Percentiles rank a stretch among this genome's conserved stretches.
Evolutionary conservation across 768 basidiomycete genomes (phyloP).

Genomic region (Suillus hirtellus): DNA sequence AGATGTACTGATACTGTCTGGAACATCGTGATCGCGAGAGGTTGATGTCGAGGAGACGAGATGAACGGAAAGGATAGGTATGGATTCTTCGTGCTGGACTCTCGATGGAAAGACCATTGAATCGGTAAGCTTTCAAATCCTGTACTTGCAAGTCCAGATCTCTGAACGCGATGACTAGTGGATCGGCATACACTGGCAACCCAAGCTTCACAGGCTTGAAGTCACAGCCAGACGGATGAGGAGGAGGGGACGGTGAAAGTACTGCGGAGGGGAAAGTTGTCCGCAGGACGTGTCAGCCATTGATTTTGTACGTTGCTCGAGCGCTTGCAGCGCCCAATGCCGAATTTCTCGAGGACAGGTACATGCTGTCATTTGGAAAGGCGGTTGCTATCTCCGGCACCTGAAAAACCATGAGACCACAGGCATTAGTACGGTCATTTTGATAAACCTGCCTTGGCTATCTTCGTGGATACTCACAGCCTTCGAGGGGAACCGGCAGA

Average conservation of each 20-base stretch:
- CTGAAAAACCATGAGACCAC: constrained; percentile 3
- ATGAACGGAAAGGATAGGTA: not conserved
- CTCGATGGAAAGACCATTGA: not conserved
- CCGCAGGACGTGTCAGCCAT: not conserved
- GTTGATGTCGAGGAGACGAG: not conserved
- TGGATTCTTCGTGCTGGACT: not conserved
- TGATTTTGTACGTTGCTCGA: not conserved
- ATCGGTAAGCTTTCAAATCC: not conserved
- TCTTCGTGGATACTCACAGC: constrained; percentile 1
- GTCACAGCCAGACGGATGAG: not conserved
- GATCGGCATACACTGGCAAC: not conserved
- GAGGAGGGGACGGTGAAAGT: not conserved
- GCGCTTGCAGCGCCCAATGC: not conserved
- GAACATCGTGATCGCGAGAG: not conserved
- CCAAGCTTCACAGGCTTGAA: not conserved
- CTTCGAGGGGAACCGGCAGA: not conserved
- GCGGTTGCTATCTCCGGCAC: not conserved
- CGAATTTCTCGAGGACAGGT: not conserved
- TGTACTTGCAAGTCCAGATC: not conserved
- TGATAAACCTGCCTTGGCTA: not conserved
- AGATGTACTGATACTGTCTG: not conserved
- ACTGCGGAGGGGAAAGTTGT: not conserved
- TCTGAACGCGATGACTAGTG: not conserved
- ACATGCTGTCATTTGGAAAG: not conserved
- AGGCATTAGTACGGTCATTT: not conserved